Evolutionary conservation across 2,329 filamentous ascomycete species (phyloP), one percentile per base, ranked within the genome.

Genomic region (Aspergillus terreus): DNA sequence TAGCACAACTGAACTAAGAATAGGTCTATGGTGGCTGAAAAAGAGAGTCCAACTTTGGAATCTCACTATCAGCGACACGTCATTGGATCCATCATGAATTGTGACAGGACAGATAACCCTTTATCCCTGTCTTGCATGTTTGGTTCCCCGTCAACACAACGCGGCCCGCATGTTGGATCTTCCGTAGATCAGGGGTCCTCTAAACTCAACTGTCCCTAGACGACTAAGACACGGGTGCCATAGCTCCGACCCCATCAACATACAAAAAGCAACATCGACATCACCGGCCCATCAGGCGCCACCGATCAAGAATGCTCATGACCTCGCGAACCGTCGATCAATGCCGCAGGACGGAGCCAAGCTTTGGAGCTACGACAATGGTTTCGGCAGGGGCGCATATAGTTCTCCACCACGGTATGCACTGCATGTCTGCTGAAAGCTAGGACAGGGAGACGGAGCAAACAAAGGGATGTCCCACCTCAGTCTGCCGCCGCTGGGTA

Each of bases 311-410:
- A 42, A 12, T 21, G 40, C 15, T 44, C 17, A 11, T 44, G 47
- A 21, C 15, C 38, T 44, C 44, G 38, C 33, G 19, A 17, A 23
- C 6, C 32, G 47, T 32, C 40, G 47, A 49, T 49, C 47, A 49
- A 23, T 6, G 14, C 44, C 17, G 19, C 17, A 21, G 15, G 17
- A 40, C 43, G n/a, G 32, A 25, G 47, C 41, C 40, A 49, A 49
- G 47, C 47, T 49, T 49, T 49, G 27, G 12, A 19, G 40, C 38
- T 23, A 23, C 6, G 11, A 15, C 27, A 25, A 44, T 44, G 30
- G 43, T 35, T n/a, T 42, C 47, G 42, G 40, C 11, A 49, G 36
- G 46, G 47, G 47, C 40, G 40, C 40, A 44, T 44, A 38, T 17
- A 33, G 47, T 38, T 19, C 7, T 10, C 47, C 47, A 49, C 41